A percentile compares a stretch with the other conserved stretches of the same genome.
These are phyloP conservation scores for Heterobasidion annosum DNA, from an alignment of 1,284 basidiomycete genomes.

Conservation along the genomic window DNA sequence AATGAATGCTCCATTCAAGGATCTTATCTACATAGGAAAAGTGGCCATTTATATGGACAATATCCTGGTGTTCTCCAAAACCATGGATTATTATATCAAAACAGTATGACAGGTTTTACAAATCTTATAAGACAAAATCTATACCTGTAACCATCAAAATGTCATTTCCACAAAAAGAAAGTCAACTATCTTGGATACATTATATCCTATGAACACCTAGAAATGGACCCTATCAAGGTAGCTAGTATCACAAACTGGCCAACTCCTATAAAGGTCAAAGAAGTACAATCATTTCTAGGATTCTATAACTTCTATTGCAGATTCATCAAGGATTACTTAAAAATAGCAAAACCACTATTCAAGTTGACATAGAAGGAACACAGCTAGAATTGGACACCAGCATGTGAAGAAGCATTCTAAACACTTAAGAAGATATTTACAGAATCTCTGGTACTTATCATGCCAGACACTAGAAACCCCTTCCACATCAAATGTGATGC, in stretches of 20 bases:
- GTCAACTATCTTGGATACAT: not conserved
- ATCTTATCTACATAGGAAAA: not conserved
- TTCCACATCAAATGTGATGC: not conserved
- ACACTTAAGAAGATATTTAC: not conserved
- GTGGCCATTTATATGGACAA: not conserved
- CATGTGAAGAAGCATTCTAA: not conserved
- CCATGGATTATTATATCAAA: not conserved
- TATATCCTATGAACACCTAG: not conserved
- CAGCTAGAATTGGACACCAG: not conserved
- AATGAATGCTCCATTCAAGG: not conserved
- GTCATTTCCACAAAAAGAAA: not conserved
- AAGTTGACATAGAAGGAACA: not conserved
- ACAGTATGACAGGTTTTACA: not conserved
- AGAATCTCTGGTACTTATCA: not conserved
- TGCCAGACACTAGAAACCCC: not conserved
- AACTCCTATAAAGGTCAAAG: not conserved
- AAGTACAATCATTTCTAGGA: not conserved
- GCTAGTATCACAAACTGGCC: not conserved
- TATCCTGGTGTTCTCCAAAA: not conserved
- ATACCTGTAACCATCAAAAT: not conserved
- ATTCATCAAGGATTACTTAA: not conserved
- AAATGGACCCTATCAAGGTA: not conserved
- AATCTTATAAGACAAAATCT: not conserved
- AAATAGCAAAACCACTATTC: not conserved
- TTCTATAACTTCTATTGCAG: not conserved